phyloP scores from a whole-genome alignment of 106 monocot species.

The Iris macrosiphon region DNA sequence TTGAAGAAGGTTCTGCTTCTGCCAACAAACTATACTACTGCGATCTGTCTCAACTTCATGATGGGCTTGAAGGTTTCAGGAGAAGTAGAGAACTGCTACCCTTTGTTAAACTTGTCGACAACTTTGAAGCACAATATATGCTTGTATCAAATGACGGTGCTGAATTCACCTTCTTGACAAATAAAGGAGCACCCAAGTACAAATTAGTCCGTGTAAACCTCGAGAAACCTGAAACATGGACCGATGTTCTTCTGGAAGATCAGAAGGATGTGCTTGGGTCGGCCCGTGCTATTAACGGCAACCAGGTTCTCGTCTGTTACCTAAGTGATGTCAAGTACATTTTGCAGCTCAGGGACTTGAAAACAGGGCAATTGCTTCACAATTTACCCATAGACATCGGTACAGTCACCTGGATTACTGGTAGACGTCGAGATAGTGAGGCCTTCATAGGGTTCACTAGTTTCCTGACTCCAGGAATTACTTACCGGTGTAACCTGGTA shows the following conservation, averaged over 20 bases:
- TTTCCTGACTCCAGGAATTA: slow-evolving; percentile 83
- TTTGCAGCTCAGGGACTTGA: slow-evolving; percentile 71
- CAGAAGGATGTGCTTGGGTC: slow-evolving; percentile 71
- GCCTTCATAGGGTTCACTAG: slow-evolving; percentile 85
- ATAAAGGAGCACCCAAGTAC: slow-evolving; percentile 74
- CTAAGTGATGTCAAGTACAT: slow-evolving; percentile 79
- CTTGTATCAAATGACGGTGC: slow-evolving; percentile 64
- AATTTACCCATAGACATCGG: slow-evolving; percentile 80
- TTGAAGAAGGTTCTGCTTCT: slow-evolving; percentile 63
- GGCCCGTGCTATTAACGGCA: slow-evolving; percentile 61
- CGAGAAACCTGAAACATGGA: slow-evolving; percentile 55
- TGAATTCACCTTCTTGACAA: slow-evolving; percentile 81
- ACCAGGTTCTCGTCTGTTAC: slow-evolving; percentile 70
- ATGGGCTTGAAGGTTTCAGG: slow-evolving; percentile 59
- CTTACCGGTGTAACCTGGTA: slow-evolving; percentile 69
- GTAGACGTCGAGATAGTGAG: slow-evolving; percentile 56
- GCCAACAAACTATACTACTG: slow-evolving; percentile 90
- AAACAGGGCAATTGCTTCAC: slow-evolving; percentile 64
- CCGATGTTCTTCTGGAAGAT: slow-evolving; percentile 53
- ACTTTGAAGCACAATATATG: slow-evolving; percentile 69
- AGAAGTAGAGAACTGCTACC: slow-evolving; percentile 46
- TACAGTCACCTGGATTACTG: slow-evolving; percentile 55
- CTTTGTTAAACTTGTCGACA: slow-evolving; percentile 82
- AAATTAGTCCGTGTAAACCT: slow-evolving; percentile 75
- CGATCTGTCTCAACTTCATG: slow-evolving; percentile 48